A percentile compares a stretch with the other conserved stretches of the same genome.
phyloP scores from a whole-genome alignment of 257 asterid species.

The Knoxia roxburghii region DNA sequence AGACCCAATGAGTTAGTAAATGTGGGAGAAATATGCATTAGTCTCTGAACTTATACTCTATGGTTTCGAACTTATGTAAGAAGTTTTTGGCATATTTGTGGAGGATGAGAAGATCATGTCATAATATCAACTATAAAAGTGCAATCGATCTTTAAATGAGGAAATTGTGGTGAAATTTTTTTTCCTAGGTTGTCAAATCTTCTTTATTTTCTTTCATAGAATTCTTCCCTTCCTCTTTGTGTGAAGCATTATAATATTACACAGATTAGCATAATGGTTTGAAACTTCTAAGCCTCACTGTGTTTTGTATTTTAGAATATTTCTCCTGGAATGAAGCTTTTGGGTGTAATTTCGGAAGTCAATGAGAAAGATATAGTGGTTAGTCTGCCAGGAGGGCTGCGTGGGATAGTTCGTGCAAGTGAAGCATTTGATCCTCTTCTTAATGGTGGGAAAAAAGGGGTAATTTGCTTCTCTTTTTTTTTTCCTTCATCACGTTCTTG shows the following conservation, averaged over 20 bases:
- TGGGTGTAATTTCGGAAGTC: conserved; percentile 93
- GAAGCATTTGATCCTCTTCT: conserved; percentile 68
- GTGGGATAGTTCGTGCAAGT: conserved; percentile 84
- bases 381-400: conserved; percentile 93
- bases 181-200: neutral
- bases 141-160: neutral
- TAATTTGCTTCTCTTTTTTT: conserved; percentile 19
- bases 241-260: neutral
- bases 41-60: neutral
- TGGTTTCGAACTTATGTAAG: neutral
- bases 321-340: conserved; percentile 85
- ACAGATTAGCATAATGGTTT: no score
- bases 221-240: neutral
- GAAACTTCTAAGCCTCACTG: neutral
- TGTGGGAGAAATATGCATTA: no score
- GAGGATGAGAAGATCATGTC: neutral
- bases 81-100: neutral
- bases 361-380: conserved; percentile 84
- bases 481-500: neutral
- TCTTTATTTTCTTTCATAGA: neutral
- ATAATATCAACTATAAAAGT: neutral
- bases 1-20: no score
- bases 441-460: conserved; percentile 37
- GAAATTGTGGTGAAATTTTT: no score
- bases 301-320: conserved; percentile 56